Base-by-base conservation (phyloP, 2,329 filamentous ascomycete species). In the Cordyceps javanica region DNA sequence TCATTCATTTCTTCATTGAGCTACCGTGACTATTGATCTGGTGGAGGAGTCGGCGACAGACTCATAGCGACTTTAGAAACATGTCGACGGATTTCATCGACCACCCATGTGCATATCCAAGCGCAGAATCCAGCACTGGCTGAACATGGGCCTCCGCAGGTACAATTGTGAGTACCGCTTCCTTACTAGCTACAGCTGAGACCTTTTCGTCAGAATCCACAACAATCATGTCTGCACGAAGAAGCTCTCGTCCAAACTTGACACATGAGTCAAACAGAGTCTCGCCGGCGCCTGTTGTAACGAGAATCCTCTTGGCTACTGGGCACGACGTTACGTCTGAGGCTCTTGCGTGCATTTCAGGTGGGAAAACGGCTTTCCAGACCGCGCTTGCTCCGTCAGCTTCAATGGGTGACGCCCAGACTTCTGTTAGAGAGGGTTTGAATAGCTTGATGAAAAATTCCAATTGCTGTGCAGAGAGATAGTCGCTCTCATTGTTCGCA, bases 231-330 rank as follows among this genome's bases (percentile, higher is more conserved):
- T 52, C 49, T 21, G 49, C 49, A 28, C 34, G 21, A 13, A 52
- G 36, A n/a, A 52, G 36, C 36, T 41, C 36, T 14, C 34, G 9
- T 21, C 16, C 49, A 11, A 52, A 52, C 10, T 41, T 41, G 13
- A 52, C 36, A 25, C 49, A 52, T 16, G 49, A 52, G 36, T 52
- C 49, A 52, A 52, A 52, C 19, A 52, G 38, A 9, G 49, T 52
- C 49, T 52, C 49, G 3, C 23, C 49, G n/a, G 49, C 36, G 14
- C 49, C 49, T 11, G 49, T 5, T 7, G 49, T 52, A 3, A 52
- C 36, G 1, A 52, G 36, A 16, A 16, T 52, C n/a, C 38, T 39
- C 36, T 41, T 52, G 8, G 26, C 49, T n/a, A 52, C 11, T 2
- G 34, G 5, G 3, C 10, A 16, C 25, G 3, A 13, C 10, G 26